These are phyloP conservation scores for Laguncularia racemosa DNA, from an alignment of 345 rosid species.

Conservation along the genomic window DNA sequence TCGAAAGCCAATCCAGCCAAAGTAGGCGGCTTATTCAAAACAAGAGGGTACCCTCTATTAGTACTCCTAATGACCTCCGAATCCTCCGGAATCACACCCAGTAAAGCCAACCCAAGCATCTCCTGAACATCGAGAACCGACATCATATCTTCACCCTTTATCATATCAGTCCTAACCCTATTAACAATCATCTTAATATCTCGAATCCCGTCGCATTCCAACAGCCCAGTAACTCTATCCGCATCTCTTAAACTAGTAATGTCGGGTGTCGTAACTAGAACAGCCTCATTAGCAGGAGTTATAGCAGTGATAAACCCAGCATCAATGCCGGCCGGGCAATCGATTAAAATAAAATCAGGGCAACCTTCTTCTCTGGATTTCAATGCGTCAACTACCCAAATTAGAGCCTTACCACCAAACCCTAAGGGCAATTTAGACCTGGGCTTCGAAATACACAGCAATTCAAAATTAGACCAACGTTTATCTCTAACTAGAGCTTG, in stretches of 20 bases:
- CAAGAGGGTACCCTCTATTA: constrained; percentile 83
- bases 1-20: constrained; percentile 92
- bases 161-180: constrained; percentile 91
- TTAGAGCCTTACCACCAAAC: constrained; percentile 83
- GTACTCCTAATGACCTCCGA: constrained; percentile 89
- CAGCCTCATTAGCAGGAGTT: constrained; percentile 93
- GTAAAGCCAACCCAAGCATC: constrained; percentile 73
- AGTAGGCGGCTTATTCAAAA: constrained; percentile 84
- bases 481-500: constrained; percentile 93
- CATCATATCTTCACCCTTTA: constrained; percentile 99
- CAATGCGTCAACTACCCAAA: constrained; percentile 82
- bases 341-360: constrained; percentile 80
- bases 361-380: constrained; percentile 63
- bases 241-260: constrained; percentile 87
- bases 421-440: constrained; percentile 91
- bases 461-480: constrained; percentile 90
- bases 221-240: constrained; percentile 75
- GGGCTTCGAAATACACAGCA: constrained; percentile 89
- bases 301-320: constrained; percentile 98
- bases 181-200: constrained; percentile 96
- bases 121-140: constrained; percentile 92
- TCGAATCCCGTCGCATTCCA: constrained; percentile 87
- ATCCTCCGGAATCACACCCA: constrained; percentile 91
- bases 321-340: constrained; percentile 95
- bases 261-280: constrained; percentile 83